A percentile compares a stretch with the other conserved stretches of the same genome.
These are phyloP conservation scores for Chalara sp. DNA, from an alignment of 2,329 filamentous ascomycete genomes.

Conservation along the genomic window DNA sequence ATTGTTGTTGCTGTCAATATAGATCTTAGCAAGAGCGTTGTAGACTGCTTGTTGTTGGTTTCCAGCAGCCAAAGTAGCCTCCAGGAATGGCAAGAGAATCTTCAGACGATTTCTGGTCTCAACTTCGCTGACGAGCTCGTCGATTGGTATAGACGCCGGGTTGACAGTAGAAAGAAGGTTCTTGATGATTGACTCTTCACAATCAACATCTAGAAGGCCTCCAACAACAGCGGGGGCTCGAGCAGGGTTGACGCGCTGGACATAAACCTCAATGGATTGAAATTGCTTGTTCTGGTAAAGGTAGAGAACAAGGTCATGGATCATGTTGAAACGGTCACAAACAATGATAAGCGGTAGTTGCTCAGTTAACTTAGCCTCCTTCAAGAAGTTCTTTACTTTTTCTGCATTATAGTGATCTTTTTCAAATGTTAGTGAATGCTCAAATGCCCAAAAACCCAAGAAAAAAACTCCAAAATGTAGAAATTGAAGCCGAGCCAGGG, in stretches of 20 bases:
- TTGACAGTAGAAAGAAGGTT: slow-evolving; percentile 80
- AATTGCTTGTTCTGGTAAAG: slow-evolving; percentile 99
- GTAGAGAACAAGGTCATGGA: slow-evolving; percentile 92
- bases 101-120: slow-evolving; percentile 93
- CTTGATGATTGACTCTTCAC: slow-evolving; percentile 95
- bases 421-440: background rate
- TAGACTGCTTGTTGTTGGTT: slow-evolving; percentile 96
- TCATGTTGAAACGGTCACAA: slow-evolving; percentile 98
- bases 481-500: too few relatives aligned
- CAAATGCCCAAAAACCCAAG: too few relatives aligned
- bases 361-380: slow-evolving; percentile 87
- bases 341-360: slow-evolving; percentile 96
- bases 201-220: slow-evolving; percentile 91
- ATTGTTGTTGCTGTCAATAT: slow-evolving; percentile 98
- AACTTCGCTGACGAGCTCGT: slow-evolving; percentile 91
- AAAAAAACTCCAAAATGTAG: too few relatives aligned
- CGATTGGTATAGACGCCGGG: slow-evolving; percentile 79
- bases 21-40: slow-evolving; percentile 97
- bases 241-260: slow-evolving; percentile 90
- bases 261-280: slow-evolving; percentile 96
- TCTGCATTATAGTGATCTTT: slow-evolving; percentile 74
- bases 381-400: slow-evolving; percentile 98
- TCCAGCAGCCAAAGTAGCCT: slow-evolving; percentile 79
- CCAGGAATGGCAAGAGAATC: slow-evolving; percentile 90
- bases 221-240: slow-evolving; percentile 90